Base-by-base conservation (phyloP, 805 yeast genomes). In the Yarrowia deformans region DNA sequence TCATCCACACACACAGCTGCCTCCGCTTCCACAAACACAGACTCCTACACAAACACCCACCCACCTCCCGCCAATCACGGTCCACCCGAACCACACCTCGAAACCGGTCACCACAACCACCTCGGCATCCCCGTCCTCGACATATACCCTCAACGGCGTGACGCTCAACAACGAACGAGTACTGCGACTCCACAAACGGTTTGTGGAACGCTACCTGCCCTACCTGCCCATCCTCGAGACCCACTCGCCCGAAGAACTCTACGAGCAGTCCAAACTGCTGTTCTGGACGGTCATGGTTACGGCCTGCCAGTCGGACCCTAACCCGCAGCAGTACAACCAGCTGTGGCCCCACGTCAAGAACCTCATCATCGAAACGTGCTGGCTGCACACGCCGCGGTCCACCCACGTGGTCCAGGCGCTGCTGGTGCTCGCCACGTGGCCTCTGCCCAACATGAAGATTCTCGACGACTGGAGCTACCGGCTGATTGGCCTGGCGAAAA, bases 331-430 rank as follows among this genome's bases (percentile, higher is more conserved):
- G 56, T 93, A 93, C 80, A 85, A 86, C 78, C 84, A 89, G 37
- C 80, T 93, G 56, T 89, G 95, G 16, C 86, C 91, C 1, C 81
- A 91, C 50, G 90, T 93, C 72, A 91, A 90, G 74, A 95, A 91
- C 74, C 80, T 93, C 72, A 97, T 97, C 0, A 91, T 91, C 67
- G 97, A 91, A 75, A 91, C 96, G 0, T 92, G 97, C 79, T 91
- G 97, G 96, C 87, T 93, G 61, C 82, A 93, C 69, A 93, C 98
- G 0, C 97, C 98, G 1, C 84, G 98, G 75, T 90, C 97, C 2
- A 91, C 97, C 0, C 97, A 93, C 77, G 93, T 93, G 48, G 91
- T 93, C 8, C 98, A 93, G 76, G 97, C 97, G 0, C 81, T 93
- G 48, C 80, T 93, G 34, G 89, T 93, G n/a, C 81, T 93, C 37